These are phyloP conservation scores for Cercospora sojina DNA, from an alignment of 2,329 filamentous ascomycete genomes.

Conservation along the genomic window DNA sequence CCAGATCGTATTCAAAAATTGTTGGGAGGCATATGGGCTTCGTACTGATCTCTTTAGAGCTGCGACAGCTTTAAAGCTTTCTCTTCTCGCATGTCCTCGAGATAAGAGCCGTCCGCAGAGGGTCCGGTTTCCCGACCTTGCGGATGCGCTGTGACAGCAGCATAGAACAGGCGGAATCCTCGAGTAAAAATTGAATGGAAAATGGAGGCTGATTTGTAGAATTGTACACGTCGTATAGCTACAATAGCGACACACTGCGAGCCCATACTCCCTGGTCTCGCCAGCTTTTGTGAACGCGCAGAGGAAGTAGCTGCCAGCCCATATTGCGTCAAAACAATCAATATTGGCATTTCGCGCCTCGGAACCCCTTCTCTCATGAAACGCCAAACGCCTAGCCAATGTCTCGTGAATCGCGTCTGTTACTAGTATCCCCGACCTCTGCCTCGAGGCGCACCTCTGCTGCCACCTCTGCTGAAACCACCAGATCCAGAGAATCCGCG, in stretches of 20 bases:
- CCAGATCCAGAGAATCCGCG: slow-evolving; percentile 21
- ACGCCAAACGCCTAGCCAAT: slow-evolving; percentile 25
- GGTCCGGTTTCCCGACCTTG: background rate
- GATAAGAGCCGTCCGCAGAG: no score
- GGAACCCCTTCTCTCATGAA: background rate
- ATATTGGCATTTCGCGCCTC: background rate
- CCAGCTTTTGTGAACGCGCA: slow-evolving; percentile 1
- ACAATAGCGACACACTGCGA: slow-evolving; percentile 1
- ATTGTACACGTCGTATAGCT: slow-evolving; percentile 11
- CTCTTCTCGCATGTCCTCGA: background rate
- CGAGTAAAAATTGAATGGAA: background rate
- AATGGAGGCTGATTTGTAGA: background rate
- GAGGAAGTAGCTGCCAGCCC: background rate
- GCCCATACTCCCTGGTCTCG: background rate
- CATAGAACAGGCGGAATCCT: background rate
- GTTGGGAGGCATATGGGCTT: no score
- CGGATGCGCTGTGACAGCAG: background rate
- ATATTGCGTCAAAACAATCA: background rate
- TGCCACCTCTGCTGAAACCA: slow-evolving; percentile 20
- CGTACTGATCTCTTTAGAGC: no score
- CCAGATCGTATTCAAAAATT: no score
- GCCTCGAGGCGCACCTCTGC: slow-evolving; percentile 35
- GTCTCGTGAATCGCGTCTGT: slow-evolving; percentile 15
- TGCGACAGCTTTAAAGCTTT: background rate
- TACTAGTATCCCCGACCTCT: slow-evolving; percentile 40